Conservation (phyloP, 2,329 filamentous ascomycete species). For the Trichoderma atrobrunneum region DNA sequence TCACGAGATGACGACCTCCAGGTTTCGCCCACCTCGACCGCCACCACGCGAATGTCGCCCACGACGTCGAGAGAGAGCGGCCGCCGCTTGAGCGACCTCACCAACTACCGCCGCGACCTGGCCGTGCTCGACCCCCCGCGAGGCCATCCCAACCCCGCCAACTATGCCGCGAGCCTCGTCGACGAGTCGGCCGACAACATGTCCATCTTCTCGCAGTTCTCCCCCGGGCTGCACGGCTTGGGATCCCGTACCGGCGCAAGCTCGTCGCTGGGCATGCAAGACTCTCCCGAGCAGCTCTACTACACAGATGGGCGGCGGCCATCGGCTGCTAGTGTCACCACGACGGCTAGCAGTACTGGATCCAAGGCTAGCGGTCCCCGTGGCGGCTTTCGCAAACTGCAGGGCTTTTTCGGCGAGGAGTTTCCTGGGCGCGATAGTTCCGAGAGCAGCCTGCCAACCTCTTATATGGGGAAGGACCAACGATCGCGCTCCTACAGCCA, state of each 20-base stretch:
- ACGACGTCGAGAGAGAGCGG: slow-evolving; percentile 44
- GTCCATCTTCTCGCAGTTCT: slow-evolving; percentile 61
- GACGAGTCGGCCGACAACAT: slow-evolving; percentile 73
- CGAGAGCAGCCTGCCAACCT: slow-evolving; percentile 61
- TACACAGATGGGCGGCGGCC: slow-evolving; percentile 74
- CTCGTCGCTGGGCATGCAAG: slow-evolving; percentile 42
- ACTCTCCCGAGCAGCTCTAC: slow-evolving; percentile 59
- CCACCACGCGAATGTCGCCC: slow-evolving; percentile 47
- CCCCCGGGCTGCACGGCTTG: slow-evolving; percentile 62
- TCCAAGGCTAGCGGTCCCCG: slow-evolving; percentile 71
- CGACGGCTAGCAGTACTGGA: slow-evolving; percentile 78
- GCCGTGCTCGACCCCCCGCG: slow-evolving; percentile 64
- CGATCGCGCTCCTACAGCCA: slow-evolving; percentile 63
- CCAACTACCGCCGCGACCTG: slow-evolving; percentile 70
- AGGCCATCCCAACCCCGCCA: slow-evolving; percentile 53
- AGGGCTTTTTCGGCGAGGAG: slow-evolving; percentile 91
- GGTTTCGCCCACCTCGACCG: slow-evolving; percentile 48
- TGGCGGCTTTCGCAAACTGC: slow-evolving; percentile 76
- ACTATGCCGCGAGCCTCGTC: slow-evolving; percentile 61
- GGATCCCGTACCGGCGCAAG: slow-evolving; percentile 31
- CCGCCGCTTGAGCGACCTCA: slow-evolving; percentile 59
- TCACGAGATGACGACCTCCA: slow-evolving; percentile 39
- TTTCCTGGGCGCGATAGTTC: slow-evolving; percentile 72
- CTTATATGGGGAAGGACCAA: slow-evolving; percentile 53
- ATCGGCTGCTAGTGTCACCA: slow-evolving; percentile 77